Evolutionary conservation across 176 grass and related monocot species (phyloP).

Genomic region (Poa annua): DNA sequence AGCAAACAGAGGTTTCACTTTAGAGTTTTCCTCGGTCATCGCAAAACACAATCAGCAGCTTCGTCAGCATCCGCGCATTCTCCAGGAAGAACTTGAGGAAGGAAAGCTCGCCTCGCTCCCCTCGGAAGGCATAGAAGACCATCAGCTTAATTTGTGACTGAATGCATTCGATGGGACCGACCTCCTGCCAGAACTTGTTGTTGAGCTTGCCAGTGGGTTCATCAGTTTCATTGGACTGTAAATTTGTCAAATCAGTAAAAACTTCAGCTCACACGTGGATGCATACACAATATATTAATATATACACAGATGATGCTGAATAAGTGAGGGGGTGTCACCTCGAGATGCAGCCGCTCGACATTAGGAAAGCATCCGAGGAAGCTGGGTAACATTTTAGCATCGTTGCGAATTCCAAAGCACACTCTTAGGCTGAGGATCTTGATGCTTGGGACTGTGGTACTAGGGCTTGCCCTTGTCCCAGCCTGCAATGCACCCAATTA

Average conservation of each 20-base stretch:
- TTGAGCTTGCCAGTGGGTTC: slow-evolving; percentile 26
- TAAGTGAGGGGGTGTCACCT: not conserved
- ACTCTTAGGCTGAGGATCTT: slow-evolving; percentile 31
- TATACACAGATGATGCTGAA: not conserved
- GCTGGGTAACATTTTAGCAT: slow-evolving; percentile 16
- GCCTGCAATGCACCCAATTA: not conserved
- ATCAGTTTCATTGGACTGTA: slow-evolving; percentile 13
- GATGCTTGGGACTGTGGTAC: slow-evolving; percentile 11
- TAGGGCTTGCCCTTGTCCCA: not conserved
- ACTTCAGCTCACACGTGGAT: not conserved
- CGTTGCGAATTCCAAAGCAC: not conserved
- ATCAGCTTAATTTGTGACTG: slow-evolving; percentile 19
- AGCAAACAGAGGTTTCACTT: slow-evolving; percentile 18
- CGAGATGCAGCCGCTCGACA: slow-evolving; percentile 19
- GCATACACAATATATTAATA: slow-evolving; percentile 3
- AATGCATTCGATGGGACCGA: not conserved
- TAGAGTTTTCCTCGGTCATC: not conserved
- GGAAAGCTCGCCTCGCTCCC: slow-evolving; percentile 7
- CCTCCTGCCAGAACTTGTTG: slow-evolving; percentile 17
- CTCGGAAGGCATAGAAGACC: slow-evolving; percentile 19
- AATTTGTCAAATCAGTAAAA: not conserved
- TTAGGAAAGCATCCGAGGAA: slow-evolving; percentile 39
- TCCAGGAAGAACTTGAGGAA: slow-evolving; percentile 29
- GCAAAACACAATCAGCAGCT: slow-evolving; percentile 25
- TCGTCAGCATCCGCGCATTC: not conserved